Evolutionary conservation across 192 early-diverging fungal species (phyloP).

Genomic region (Umbelopsis isabellina): DNA sequence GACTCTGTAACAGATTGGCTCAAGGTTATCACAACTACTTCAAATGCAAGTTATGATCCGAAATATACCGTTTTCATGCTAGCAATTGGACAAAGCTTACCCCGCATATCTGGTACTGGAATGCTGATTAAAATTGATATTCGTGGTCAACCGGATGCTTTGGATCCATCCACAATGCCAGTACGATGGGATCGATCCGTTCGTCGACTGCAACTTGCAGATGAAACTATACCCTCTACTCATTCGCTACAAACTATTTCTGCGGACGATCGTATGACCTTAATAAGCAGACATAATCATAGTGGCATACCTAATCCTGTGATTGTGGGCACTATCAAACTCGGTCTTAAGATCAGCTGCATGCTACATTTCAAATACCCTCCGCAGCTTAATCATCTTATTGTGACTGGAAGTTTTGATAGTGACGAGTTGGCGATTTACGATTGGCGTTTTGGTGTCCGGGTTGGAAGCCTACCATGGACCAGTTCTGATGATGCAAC

Average conservation of each 20-base stretch:
- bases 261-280: not conserved
- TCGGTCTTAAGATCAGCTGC: conserved; percentile 36
- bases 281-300: not conserved
- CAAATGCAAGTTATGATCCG: conserved; percentile 10
- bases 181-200: conserved; percentile 10
- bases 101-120: conserved; percentile 16
- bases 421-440: conserved; percentile 35
- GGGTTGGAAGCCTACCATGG: conserved; percentile 34
- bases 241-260: not conserved
- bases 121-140: conserved; percentile 23
- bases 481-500: conserved; percentile 1
- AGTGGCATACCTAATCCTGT: not conserved
- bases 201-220: conserved; percentile 16
- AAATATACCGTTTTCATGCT: conserved; percentile 29
- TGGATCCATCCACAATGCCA: conserved; percentile 25
- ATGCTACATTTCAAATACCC: conserved; percentile 40
- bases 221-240: not conserved
- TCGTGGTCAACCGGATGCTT: conserved; percentile 19
- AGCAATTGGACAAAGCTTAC: conserved; percentile 23
- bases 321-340: conserved; percentile 22
- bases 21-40: conserved; percentile 23
- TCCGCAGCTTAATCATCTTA: conserved; percentile 35
- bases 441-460: conserved; percentile 40
- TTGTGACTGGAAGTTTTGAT: conserved; percentile 30
- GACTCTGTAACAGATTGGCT: conserved; percentile 27